These are phyloP conservation scores for Paramecium bursaria DNA, from an alignment of 73 alveolate genomes.

Conservation along the genomic window DNA sequence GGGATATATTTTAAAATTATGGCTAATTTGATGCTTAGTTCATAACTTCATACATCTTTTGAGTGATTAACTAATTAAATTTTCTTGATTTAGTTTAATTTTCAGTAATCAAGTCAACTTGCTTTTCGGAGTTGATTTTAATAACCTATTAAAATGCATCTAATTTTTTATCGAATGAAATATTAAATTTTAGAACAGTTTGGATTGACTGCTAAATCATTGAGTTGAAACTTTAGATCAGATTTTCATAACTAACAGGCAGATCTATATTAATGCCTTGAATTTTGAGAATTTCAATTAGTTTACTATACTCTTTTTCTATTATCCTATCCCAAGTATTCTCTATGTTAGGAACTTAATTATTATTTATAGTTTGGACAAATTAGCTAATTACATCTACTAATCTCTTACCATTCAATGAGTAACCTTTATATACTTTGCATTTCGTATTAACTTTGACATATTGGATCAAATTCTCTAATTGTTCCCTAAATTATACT, in stretches of 20 bases:
- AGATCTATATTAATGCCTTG: not conserved
- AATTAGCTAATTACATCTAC: slow-evolving; percentile 80
- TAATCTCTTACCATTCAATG: slow-evolving; percentile 88
- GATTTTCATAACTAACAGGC: slow-evolving; percentile 60
- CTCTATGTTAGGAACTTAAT: slow-evolving; percentile 90
- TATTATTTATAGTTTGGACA: slow-evolving; percentile 86
- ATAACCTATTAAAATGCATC: slow-evolving; percentile 18
- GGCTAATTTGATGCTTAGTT: slow-evolving; percentile 19
- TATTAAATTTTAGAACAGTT: slow-evolving; percentile 57
- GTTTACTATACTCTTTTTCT: slow-evolving; percentile 74
- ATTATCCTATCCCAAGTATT: slow-evolving; percentile 96
- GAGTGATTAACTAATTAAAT: slow-evolving; percentile 32
- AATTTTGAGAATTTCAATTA: slow-evolving; percentile 42
- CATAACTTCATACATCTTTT: slow-evolving; percentile 39
- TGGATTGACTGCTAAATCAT: slow-evolving; percentile 68
- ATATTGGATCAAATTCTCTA: slow-evolving; percentile 76
- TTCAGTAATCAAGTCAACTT: slow-evolving; percentile 52
- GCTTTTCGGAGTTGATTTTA: slow-evolving; percentile 65
- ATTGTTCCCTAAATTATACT: slow-evolving; percentile 90
- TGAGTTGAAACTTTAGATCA: slow-evolving; percentile 61
- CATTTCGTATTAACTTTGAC: slow-evolving; percentile 79
- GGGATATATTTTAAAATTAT: not conserved
- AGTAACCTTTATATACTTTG: slow-evolving; percentile 83
- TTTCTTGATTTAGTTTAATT: slow-evolving; percentile 70
- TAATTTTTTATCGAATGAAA: slow-evolving; percentile 58